Evolutionary conservation across 2,329 filamentous ascomycete genomes (phyloP).

Genomic region (Nectriaceae sp.): DNA sequence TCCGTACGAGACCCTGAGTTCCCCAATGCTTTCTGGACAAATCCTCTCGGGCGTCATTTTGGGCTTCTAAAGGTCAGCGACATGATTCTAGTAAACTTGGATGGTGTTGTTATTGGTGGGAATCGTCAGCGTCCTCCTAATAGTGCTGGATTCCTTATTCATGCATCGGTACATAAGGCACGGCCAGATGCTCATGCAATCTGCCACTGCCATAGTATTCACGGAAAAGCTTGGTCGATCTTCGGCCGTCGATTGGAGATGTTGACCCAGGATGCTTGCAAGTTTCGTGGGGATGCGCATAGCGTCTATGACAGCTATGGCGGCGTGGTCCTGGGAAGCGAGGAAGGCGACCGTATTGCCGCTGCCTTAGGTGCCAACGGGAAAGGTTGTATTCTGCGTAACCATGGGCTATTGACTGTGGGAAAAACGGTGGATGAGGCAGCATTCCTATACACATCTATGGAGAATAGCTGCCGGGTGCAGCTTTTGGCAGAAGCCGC

Average conservation of each 20-base stretch:
- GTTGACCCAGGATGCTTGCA: constrained; percentile 66
- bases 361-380: constrained; percentile 57
- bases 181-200: constrained; percentile 66
- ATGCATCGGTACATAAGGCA: constrained; percentile 64
- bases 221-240: constrained; percentile 67
- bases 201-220: constrained; percentile 66
- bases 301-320: constrained; percentile 62
- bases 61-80: constrained; percentile 65
- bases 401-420: constrained; percentile 71
- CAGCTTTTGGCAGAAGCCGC: constrained; percentile 32
- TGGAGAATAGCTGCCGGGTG: constrained; percentile 64
- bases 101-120: constrained; percentile 64
- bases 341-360: constrained; percentile 67
- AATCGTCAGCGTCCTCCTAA: constrained; percentile 63
- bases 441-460: constrained; percentile 66
- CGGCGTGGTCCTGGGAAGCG: constrained; percentile 54
- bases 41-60: constrained; percentile 68
- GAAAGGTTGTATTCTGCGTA: constrained; percentile 65
- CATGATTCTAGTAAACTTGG: constrained; percentile 65
- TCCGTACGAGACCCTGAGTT: constrained; percentile 64
- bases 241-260: constrained; percentile 68
- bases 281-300: constrained; percentile 63
- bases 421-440: constrained; percentile 73
- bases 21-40: constrained; percentile 63
- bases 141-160: constrained; percentile 70